A percentile compares a stretch with the other conserved stretches of the same genome.
phyloP scores from a whole-genome alignment of 495 filamentous ascomycete genomes.

The Penicillium silybi region DNA sequence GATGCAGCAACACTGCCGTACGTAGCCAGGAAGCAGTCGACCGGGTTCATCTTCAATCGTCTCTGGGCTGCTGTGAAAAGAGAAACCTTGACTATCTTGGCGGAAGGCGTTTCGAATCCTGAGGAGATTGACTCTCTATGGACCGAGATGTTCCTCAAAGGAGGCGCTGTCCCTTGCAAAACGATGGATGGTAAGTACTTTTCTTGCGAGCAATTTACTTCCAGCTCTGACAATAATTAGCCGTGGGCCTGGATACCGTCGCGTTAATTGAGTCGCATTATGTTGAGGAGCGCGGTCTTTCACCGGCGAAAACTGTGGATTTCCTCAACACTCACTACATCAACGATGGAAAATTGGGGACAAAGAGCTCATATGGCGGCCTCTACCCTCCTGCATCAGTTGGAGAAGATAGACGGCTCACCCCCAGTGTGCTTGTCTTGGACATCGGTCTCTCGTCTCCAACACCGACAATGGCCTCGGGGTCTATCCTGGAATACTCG shows the following conservation, averaged over 20 bases:
- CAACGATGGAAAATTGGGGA: conserved; percentile 32
- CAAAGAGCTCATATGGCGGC: conserved; percentile 23
- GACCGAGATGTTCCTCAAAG: conserved; percentile 36
- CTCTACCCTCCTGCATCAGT: conserved; percentile 17
- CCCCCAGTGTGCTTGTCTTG: conserved; percentile 10
- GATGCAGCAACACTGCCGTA: conserved; percentile 38
- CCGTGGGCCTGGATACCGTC: conserved; percentile 52
- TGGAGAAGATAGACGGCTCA: not conserved
- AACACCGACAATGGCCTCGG: conserved; percentile 10
- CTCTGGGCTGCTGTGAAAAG: conserved; percentile 53
- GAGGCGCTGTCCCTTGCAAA: conserved; percentile 20
- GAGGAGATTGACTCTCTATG: conserved; percentile 43
- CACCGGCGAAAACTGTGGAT: conserved; percentile 29
- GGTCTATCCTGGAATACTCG: conserved; percentile 20
- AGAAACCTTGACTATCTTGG: conserved; percentile 43
- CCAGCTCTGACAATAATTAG: conserved; percentile 9
- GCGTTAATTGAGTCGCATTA: conserved; percentile 40
- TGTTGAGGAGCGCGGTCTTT: conserved; percentile 42
- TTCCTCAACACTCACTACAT: conserved; percentile 42
- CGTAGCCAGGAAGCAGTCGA: conserved; percentile 40
- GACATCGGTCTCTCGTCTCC: conserved; percentile 26
- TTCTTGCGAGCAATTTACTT: not conserved
- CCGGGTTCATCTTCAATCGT: conserved; percentile 50
- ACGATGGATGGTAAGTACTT: conserved; percentile 30
- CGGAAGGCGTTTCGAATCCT: conserved; percentile 42